Evolutionary conservation across 441 rosid species (phyloP), one percentile per base, ranked within the genome.

Genomic region (Gossypium trilobum): DNA sequence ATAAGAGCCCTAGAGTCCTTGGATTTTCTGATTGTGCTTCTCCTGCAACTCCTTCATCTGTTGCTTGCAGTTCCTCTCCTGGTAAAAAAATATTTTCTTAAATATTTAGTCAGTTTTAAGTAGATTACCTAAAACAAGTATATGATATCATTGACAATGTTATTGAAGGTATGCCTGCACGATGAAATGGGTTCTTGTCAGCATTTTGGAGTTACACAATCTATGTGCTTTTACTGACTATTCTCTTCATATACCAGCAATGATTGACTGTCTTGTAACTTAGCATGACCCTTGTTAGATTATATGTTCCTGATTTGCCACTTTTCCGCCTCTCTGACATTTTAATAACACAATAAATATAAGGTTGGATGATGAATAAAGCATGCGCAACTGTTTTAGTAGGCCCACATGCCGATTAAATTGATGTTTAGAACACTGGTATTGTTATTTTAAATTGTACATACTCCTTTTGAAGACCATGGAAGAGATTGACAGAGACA

Each of bases 41-140:
- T 48, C 99, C 97, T 68, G 91, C 95, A 29, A 93, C 97, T 72
- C 97, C 97, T 27, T 93, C 96, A 11, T 93, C 98, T 57, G 91
- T 88, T 75, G 97, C 91, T 61, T 93, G 96, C 83, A 89, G 88
- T 82, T 91, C 97, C 50, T 93, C 97, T 1, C 89, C 92, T 78
- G 97, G 99, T 96, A 84, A 19, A 29, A 36, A 16, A 14, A 14
- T 70, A 29, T 17, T 68, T 52, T 23, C 20, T 66, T 17, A 9
- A 27, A 27, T 27, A 8, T 1, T 16, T 66, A 16, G 29, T 51
- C 27, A 50, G 48, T 52, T 6, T 29, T 52, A 29, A 51, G 25
- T 4, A 17, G 59, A 16, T 10, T 10, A 68, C 56, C 17, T 27
- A 10, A 50, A 48, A 51, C 46, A 14, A 6, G 11, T 68, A 1